phyloP scores from a whole-genome alignment of 495 filamentous ascomycete species.

The Aspergillus haitiensis region DNA sequence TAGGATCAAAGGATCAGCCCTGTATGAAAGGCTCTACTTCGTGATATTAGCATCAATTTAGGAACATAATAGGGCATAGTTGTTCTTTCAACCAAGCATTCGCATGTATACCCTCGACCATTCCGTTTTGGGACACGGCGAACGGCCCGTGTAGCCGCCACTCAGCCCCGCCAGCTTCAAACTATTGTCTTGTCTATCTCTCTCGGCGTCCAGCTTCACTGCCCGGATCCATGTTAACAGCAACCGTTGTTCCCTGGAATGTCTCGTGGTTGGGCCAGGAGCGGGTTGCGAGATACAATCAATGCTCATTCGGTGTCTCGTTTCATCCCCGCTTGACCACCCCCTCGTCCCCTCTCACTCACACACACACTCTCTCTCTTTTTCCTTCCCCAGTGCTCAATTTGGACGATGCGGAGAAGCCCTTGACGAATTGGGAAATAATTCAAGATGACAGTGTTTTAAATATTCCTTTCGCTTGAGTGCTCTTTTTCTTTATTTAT shows the following conservation, averaged over 20 bases:
- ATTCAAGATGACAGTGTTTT: constrained; percentile 5
- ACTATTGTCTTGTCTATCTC: constrained; percentile 21
- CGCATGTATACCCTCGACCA: neutral
- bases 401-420: constrained; percentile 12
- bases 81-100: too few relatives aligned
- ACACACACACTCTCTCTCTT: constrained; percentile 3
- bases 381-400: constrained; percentile 2
- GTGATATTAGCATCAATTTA: too few relatives aligned
- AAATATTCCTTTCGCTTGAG: constrained; percentile 15
- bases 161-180: constrained; percentile 16
- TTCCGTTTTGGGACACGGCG: constrained; percentile 23
- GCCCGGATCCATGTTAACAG: constrained; percentile 4
- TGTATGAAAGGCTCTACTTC: neutral
- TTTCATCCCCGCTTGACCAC: constrained; percentile 15
- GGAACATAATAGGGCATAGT: too few relatives aligned
- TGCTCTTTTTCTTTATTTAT: neutral
- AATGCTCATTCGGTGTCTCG: neutral
- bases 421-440: constrained; percentile 19
- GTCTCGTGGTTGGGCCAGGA: constrained; percentile 16
- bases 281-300: constrained; percentile 1
- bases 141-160: constrained; percentile 35
- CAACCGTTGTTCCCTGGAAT: neutral
- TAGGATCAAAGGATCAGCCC: neutral
- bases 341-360: constrained; percentile 1
- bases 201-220: constrained; percentile 25